Evolutionary conservation across 768 basidiomycete genomes (phyloP).

Genomic region (Leccinum rimulosum): DNA sequence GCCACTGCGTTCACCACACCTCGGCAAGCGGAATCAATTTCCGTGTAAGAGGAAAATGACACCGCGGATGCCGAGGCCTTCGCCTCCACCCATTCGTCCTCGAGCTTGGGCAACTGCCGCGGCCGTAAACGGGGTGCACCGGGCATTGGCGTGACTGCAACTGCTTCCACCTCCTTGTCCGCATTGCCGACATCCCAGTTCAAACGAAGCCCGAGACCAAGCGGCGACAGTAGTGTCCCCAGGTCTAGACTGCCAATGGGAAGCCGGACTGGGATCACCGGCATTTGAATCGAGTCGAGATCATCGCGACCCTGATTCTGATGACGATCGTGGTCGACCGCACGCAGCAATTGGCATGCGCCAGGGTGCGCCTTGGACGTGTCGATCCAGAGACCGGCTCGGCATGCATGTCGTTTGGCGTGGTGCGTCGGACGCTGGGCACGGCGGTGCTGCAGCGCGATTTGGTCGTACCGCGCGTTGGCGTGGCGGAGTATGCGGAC

Average conservation of each 20-base stretch:
- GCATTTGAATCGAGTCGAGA: neutral
- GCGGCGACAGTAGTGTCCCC: neutral
- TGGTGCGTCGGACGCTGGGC: constrained; percentile 39
- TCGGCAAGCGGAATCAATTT: neutral
- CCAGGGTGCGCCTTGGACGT: constrained; percentile 33
- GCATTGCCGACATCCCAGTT: neutral
- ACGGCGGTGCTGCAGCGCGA: constrained; percentile 40
- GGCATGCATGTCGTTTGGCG: constrained; percentile 46
- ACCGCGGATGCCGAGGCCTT: neutral
- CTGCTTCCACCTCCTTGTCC: neutral
- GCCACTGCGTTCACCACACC: neutral
- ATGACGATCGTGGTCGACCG: neutral
- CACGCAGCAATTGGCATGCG: neutral
- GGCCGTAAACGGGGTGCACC: constrained; percentile 24
- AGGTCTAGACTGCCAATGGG: neutral
- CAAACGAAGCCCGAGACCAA: constrained; percentile 1
- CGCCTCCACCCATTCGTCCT: neutral
- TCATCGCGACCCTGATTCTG: neutral
- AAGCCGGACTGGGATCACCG: neutral
- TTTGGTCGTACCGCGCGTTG: constrained; percentile 39
- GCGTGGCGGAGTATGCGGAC: constrained; percentile 40
- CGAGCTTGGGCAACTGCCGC: constrained; percentile 21
- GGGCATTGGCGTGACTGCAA: constrained; percentile 5
- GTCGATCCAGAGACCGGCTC: constrained; percentile 45
- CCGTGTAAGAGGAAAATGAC: neutral